Conservation (phyloP, 2,329 filamentous ascomycete species). For the Aspergillus pseudonomiae region DNA sequence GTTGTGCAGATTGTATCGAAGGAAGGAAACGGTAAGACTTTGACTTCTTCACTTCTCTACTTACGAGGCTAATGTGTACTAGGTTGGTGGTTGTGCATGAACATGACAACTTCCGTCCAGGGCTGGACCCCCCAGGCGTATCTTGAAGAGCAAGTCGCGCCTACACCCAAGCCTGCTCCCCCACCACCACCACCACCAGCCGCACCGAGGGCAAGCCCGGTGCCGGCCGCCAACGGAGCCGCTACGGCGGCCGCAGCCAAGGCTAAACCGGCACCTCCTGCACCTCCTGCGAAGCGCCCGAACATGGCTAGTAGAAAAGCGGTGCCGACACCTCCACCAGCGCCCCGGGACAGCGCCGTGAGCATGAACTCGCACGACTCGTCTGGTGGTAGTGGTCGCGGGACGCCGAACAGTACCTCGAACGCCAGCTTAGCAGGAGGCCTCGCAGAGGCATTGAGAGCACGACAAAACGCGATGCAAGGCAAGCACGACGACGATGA, state of each 20-base stretch:
- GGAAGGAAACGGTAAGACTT: slow-evolving; percentile 81
- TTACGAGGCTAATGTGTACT: not conserved
- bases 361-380: slow-evolving; percentile 55
- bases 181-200: slow-evolving; percentile 52
- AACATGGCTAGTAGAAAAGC: slow-evolving; percentile 70
- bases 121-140: slow-evolving; percentile 96
- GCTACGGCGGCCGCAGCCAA: slow-evolving; percentile 50
- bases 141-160: slow-evolving; percentile 71
- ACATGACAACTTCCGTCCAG: slow-evolving; percentile 66
- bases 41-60: not conserved
- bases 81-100: slow-evolving; percentile 98
- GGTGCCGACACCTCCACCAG: slow-evolving; percentile 64
- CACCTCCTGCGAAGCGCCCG: slow-evolving; percentile 79
- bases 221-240: slow-evolving; percentile 61
- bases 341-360: slow-evolving; percentile 67
- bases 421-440: slow-evolving; percentile 69
- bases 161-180: slow-evolving; percentile 63
- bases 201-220: slow-evolving; percentile 57
- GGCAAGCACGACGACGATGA: slow-evolving; percentile 70
- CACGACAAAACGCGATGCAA: slow-evolving; percentile 75
- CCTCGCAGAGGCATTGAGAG: slow-evolving; percentile 76
- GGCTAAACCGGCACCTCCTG: slow-evolving; percentile 72
- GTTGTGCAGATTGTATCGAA: slow-evolving; percentile 90
- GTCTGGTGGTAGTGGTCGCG: slow-evolving; percentile 67
- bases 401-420: slow-evolving; percentile 63